Base-by-base conservation (phyloP, 441 rosid species). In the Populus hybrid region DNA sequence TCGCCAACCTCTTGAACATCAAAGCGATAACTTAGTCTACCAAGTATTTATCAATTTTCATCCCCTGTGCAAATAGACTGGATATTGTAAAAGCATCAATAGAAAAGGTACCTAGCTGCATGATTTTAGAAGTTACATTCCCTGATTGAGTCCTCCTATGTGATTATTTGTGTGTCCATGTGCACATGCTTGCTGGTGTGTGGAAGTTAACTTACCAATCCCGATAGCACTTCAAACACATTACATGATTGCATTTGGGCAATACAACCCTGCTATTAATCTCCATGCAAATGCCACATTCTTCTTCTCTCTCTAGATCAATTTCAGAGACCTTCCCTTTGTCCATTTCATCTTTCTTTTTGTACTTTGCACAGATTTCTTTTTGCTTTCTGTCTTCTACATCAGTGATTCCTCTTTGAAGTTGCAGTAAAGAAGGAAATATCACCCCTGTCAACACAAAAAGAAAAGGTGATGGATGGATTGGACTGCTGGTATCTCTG, bases 241-340 rank as follows among this genome's bases (percentile, higher is more conserved):
- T 90, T 30, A 94, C 89, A 82, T 95, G 99, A 72, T 88, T 90
- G 77, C 99, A 95, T 77, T 88, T 89, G 10, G 99, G 99, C 72
- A 95, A 76, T 50, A 95, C 99, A 88, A 95, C 89, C 80, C 89
- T 92, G 77, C 93, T 86, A 85, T 94, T 90, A 21, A 94, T 89
- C 87, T 91, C 98, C 81, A 95, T 85, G 89, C 99, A 95, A 79
- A 95, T 95, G 77, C 97, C 99, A 40, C 99, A 95, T 86, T 95
- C 99, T 34, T 93, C 94, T 81, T 93, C 99, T 85, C 98, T 90
- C 71, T 92, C 94, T 46, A 88, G 71, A 78, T 93, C 95, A 46
- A 84, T 73, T 78, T 87, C 89, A 6, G 92, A 87, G 71, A 89
- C 79, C 84, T 95, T 95, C 40, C 99, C 99, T 32, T 84, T 78